Percentiles rank a stretch among this genome's conserved stretches.
These are phyloP conservation scores for Hypoxylon sp. DNA, from an alignment of 2,329 filamentous ascomycete genomes.

Conservation along the genomic window DNA sequence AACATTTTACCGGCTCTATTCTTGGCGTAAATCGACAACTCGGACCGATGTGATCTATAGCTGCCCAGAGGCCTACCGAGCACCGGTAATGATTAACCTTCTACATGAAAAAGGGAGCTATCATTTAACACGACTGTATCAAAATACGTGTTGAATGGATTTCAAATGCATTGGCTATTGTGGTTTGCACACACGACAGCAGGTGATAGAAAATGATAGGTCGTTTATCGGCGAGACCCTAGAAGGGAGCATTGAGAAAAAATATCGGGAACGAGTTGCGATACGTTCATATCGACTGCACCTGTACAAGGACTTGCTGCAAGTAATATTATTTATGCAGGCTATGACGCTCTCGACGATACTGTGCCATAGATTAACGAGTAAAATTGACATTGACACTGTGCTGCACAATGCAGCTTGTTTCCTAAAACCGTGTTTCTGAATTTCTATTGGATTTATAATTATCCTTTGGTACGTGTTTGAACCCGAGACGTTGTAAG, in stretches of 20 bases:
- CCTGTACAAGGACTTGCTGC: conserved; percentile 38
- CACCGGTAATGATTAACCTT: conserved; percentile 24
- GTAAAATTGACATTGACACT: conserved; percentile 20
- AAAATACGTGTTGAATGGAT: conserved; percentile 28
- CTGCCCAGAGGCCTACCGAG: conserved; percentile 25
- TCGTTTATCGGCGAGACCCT: conserved; percentile 41
- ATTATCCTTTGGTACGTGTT: conserved; percentile 20
- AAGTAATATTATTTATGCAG: conserved; percentile 43
- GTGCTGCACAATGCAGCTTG: conserved; percentile 26
- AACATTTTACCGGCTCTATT: conserved; percentile 18
- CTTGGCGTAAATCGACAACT: conserved; percentile 25
- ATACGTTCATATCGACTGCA: conserved; percentile 34
- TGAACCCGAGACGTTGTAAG: conserved; percentile 4
- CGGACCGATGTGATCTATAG: conserved; percentile 33
- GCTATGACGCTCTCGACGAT: conserved; percentile 12
- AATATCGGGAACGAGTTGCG: conserved; percentile 33
- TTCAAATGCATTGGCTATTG: conserved; percentile 17
- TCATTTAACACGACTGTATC: conserved; percentile 16
- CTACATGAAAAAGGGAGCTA: background rate
- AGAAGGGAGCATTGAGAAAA: conserved; percentile 23
- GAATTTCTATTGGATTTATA: conserved; percentile 23
- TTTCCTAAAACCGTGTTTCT: conserved; percentile 15
- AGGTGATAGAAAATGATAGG: conserved; percentile 39
- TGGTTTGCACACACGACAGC: conserved; percentile 34
- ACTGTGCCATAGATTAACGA: conserved; percentile 23